phyloP scores from a whole-genome alignment of 192 early-diverging fungal species.

The Spizellomyces sp. region DNA sequence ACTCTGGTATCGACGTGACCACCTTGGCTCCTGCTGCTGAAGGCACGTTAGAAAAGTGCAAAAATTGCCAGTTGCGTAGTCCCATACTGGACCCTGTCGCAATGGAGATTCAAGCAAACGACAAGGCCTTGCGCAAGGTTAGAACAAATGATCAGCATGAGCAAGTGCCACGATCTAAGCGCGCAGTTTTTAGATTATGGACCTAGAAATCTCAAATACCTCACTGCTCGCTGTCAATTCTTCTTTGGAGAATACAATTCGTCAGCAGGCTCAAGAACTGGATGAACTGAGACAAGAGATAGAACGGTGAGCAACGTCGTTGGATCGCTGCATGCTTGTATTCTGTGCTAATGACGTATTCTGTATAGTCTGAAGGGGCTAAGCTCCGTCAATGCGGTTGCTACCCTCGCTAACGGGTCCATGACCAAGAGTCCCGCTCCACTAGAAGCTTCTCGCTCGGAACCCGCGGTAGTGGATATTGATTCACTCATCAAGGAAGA shows the following conservation, averaged over 20 bases:
- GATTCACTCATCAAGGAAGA: slow-evolving; percentile 16
- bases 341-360: too few species aligned
- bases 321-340: too few species aligned
- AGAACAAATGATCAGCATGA: background rate
- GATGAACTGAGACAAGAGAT: slow-evolving; percentile 39
- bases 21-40: slow-evolving; percentile 14
- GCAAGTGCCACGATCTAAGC: background rate
- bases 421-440: background rate
- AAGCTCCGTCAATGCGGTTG: too few species aligned
- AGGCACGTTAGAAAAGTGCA: background rate
- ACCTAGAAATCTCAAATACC: slow-evolving; percentile 53
- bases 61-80: slow-evolving; percentile 1
- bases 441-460: background rate
- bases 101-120: slow-evolving; percentile 44
- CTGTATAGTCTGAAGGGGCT: too few species aligned
- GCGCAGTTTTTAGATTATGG: slow-evolving; percentile 44
- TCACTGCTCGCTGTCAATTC: slow-evolving; percentile 53
- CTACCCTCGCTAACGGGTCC: too few species aligned
- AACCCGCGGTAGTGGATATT: slow-evolving; percentile 8
- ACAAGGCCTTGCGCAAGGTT: slow-evolving; percentile 47
- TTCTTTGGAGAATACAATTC: slow-evolving; percentile 51
- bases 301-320: slow-evolving; percentile 3
- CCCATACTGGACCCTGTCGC: slow-evolving; percentile 17
- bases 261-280: slow-evolving; percentile 45
- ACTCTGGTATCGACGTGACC: background rate